Evolutionary conservation across 2,329 filamentous ascomycete species (phyloP), one percentile per base, ranked within the genome.

Genomic region (Magnaporthales sp.): DNA sequence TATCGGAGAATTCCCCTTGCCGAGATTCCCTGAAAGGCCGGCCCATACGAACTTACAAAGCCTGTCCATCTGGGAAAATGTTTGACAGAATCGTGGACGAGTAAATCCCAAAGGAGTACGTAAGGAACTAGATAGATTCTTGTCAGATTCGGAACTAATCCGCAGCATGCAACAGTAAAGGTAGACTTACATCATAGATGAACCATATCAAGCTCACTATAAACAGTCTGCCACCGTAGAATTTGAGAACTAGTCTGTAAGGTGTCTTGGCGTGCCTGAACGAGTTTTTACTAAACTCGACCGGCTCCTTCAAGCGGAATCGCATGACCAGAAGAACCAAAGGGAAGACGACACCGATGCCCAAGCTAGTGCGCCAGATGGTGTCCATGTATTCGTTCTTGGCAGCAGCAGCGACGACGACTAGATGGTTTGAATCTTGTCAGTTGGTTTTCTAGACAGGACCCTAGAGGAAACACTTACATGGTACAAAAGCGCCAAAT

Each of bases 21-120:
- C n/a, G n/a, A n/a, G n/a, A n/a, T n/a, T n/a, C n/a, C n/a, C n/a
- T n/a, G n/a, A n/a, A n/a, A n/a, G n/a, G n/a, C n/a, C n/a, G n/a
- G n/a, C n/a, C n/a, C n/a, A n/a, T n/a, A n/a, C n/a, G n/a, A n/a
- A 56, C 56, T 60, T 27, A 60, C 1, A 97, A 80, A 0, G 89
- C 84, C 0, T 86, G 81, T 4, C 75, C 72, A 0, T 81, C 73
- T 10, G 86, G 85, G 58, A 89, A 87, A 30, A 92, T 84, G 68
- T 86, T 88, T 54, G 80, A 76, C 0, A 96, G 79, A 72, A 96
- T 94, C 1, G 87, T 84, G 0, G 89, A 89, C 0, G 90, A 91
- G 79, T 95, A 97, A 72, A 97, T 92, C 65, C 90, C 85, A 75
- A 97, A 97, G 0, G 90, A 89, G 75, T 97, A 97, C 2, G 87